Evolutionary conservation across 768 basidiomycete species (phyloP).

Genomic region (Pisolithus tinctorius): DNA sequence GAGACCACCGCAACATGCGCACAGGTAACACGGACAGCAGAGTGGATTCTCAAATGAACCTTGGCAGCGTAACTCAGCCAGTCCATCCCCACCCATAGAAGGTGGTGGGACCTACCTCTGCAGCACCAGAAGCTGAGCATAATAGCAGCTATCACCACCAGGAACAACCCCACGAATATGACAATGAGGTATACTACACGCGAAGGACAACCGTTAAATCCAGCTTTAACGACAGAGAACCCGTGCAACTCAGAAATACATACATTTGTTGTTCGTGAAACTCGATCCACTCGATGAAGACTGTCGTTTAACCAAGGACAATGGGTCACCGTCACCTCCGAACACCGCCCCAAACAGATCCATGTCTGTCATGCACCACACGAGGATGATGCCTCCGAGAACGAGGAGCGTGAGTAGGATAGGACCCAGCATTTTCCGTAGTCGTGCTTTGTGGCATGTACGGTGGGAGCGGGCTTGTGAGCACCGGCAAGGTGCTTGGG

Average conservation of each 20-base stretch:
- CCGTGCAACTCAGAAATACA: conserved; percentile 9
- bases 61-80: conserved; percentile 12
- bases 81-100: not conserved
- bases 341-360: conserved; percentile 17
- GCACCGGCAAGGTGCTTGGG: conserved; percentile 14
- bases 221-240: not conserved
- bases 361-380: conserved; percentile 26
- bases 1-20: conserved; percentile 66
- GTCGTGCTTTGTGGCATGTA: conserved; percentile 25
- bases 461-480: conserved; percentile 20
- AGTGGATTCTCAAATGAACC: conserved; percentile 56
- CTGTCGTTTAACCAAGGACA: conserved; percentile 22
- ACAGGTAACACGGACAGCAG: conserved; percentile 67
- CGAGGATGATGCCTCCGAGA: conserved; percentile 23
- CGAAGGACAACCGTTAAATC: not conserved
- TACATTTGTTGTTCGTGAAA: conserved; percentile 40
- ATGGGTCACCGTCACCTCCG: conserved; percentile 24
- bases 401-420: conserved; percentile 26
- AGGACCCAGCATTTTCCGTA: conserved; percentile 31
- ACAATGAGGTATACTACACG: conserved; percentile 54
- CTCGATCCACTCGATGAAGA: conserved; percentile 12
- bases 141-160: conserved; percentile 47
- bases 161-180: conserved; percentile 54
- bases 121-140: conserved; percentile 66
- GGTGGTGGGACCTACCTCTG: conserved; percentile 31